Evolutionary conservation across 768 basidiomycete genomes (phyloP).

Genomic region (Psilocybe cyanescens): DNA sequence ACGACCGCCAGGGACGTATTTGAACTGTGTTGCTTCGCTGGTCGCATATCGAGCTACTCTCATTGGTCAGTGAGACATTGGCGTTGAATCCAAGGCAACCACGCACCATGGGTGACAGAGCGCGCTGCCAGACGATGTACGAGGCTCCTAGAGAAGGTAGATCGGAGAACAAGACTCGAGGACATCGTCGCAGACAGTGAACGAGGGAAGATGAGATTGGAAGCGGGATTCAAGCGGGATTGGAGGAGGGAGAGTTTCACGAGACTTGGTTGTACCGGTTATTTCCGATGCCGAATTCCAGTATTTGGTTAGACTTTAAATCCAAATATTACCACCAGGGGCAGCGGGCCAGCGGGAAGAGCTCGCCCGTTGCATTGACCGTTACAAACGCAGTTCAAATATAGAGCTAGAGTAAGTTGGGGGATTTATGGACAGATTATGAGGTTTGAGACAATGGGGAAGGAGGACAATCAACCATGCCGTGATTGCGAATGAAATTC

Average conservation of each 20-base stretch:
- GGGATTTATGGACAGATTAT: no score
- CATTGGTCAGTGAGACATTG: constrained; percentile 12
- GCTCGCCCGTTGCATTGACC: no score
- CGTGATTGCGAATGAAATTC: no score
- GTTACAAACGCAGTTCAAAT: no score
- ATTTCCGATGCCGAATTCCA: constrained; percentile 21
- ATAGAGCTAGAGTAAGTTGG: no score
- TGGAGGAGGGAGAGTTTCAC: constrained; percentile 10
- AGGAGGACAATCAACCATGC: no score
- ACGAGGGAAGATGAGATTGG: constrained; percentile 11
- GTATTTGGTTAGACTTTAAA: no score
- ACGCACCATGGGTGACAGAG: constrained; percentile 46
- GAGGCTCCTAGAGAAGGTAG: constrained; percentile 48
- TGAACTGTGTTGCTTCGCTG: constrained; percentile 26
- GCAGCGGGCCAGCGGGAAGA: no score
- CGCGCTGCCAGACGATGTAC: constrained; percentile 43
- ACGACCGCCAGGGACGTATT: constrained; percentile 76
- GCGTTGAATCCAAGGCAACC: not conserved
- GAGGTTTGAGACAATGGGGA: no score
- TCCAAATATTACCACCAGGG: no score
- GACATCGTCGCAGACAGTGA: constrained; percentile 45
- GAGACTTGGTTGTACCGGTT: constrained; percentile 18
- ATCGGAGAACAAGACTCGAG: constrained; percentile 50
- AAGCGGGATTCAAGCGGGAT: constrained; percentile 5
- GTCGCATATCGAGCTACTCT: constrained; percentile 43